Base-by-base conservation (phyloP, 768 basidiomycete species). In the Boletus subcaerulescens region DNA sequence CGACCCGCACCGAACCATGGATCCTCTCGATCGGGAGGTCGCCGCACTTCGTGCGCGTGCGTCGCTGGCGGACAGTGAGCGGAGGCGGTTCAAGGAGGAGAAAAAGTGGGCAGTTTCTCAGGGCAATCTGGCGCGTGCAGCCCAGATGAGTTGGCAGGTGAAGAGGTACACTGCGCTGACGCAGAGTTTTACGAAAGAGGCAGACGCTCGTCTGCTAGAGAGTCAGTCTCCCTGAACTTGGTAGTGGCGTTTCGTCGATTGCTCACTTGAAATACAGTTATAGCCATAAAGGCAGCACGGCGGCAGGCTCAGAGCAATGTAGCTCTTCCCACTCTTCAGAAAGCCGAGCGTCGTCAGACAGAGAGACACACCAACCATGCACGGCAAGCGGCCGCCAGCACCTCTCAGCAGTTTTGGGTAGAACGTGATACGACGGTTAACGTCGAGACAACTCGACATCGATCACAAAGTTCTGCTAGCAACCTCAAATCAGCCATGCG, bases 21-120 rank as follows among this genome's bases (percentile, higher is more conserved):
- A 83, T 20, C 84, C 85, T 8, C 71, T 82, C 33, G 87, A 91
- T 62, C 82, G 87, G 31, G 87, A 91, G 63, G 79, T 91, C n/a
- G 85, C 86, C 32, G 76, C 81, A 14, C 77, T 93, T 20, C 80
- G 89, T 45, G 84, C 89, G 45, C 81, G 88, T 26, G 91, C 91
- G 9, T 85, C 88, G 18, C 71, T 91, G 54, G 91, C 91, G 24
- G 91, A 91, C 61, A 90, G 84, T 56, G 90, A 93, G 71, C 81
- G 88, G 18, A 79, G 91, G 39, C 79, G 89, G 51, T 89, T 84
- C 74, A 89, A 85, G 74, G 91, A 93, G 71, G 91, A 93, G 71
- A 79, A 83, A 60, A 90, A 91, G 67, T 93, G 91, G 91, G 91
- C 91, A 1, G 66, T 86, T 38, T 87, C 87, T 18, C 84, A 87